Percentiles rank a stretch among this genome's conserved stretches.
These are phyloP conservation scores for Penicillium parvum DNA, from an alignment of 495 filamentous ascomycete genomes.

Conservation along the genomic window DNA sequence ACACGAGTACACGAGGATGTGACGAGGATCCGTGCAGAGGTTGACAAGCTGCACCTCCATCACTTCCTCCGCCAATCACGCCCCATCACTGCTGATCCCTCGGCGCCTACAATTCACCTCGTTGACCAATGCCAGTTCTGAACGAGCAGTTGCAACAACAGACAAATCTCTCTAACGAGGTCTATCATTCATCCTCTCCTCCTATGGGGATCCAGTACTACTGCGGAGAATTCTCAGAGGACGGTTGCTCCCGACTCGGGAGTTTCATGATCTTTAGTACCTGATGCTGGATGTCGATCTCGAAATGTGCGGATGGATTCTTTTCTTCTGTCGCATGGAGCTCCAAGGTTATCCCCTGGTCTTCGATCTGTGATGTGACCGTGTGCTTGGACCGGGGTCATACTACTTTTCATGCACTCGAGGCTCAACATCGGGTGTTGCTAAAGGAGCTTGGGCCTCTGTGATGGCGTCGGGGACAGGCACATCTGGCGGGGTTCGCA, in stretches of 20 bases:
- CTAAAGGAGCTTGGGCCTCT: conserved; percentile 26
- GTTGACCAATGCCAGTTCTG: conserved; percentile 17
- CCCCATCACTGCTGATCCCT: conserved; percentile 17
- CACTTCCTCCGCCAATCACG: conserved; percentile 26
- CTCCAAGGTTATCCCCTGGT: no score
- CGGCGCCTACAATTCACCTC: conserved; percentile 20
- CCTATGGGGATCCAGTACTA: background rate
- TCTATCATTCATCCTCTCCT: background rate
- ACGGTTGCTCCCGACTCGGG: conserved; percentile 5
- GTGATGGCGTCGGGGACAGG: conserved; percentile 14
- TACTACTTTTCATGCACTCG: conserved; percentile 19
- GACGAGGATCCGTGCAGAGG: conserved; percentile 25
- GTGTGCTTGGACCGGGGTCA: conserved; percentile 3
- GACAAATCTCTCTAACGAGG: background rate
- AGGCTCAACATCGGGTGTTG: conserved; percentile 13
- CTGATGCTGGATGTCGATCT: background rate
- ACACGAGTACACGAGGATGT: conserved; percentile 27
- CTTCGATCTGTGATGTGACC: conserved; percentile 22
- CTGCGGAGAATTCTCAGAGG: conserved; percentile 9
- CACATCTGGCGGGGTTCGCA: conserved; percentile 15
- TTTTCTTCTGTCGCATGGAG: background rate
- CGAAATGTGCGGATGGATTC: background rate
- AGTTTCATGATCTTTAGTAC: conserved; percentile 12
- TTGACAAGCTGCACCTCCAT: conserved; percentile 28
- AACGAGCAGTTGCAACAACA: background rate